These are phyloP conservation scores for Penicillium canariense DNA, from an alignment of 495 filamentous ascomycete genomes.

Conservation along the genomic window DNA sequence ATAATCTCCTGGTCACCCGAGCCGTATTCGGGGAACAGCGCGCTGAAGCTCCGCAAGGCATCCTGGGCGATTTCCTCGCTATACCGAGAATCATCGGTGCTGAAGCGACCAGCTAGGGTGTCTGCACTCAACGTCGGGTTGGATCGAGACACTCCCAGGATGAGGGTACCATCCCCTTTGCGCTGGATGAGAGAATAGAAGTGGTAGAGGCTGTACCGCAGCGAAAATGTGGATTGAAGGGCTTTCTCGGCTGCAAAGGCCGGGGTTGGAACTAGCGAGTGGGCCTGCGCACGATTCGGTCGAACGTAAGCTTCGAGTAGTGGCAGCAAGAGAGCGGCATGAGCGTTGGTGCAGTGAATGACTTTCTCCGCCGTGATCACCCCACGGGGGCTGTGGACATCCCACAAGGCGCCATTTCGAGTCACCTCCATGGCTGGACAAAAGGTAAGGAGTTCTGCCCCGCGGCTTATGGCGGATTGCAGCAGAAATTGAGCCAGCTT, in stretches of 20 bases:
- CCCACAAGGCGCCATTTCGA: constrained; percentile 15
- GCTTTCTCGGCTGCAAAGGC: constrained; percentile 15
- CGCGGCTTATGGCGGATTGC: constrained; percentile 18
- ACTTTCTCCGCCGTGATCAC: constrained; percentile 21
- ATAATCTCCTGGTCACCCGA: neutral
- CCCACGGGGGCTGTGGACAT: constrained; percentile 25
- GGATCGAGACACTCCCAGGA: constrained; percentile 30
- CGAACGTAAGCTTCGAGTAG: constrained; percentile 20
- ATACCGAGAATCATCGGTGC: constrained; percentile 25
- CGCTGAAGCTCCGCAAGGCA: constrained; percentile 20
- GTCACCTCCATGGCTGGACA: constrained; percentile 26
- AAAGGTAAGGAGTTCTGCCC: constrained; percentile 25
- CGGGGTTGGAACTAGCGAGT: constrained; percentile 25
- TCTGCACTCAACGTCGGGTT: constrained; percentile 26
- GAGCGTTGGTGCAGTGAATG: constrained; percentile 35
- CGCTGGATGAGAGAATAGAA: constrained; percentile 34
- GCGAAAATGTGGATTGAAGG: constrained; percentile 25
- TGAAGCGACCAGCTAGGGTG: constrained; percentile 21
- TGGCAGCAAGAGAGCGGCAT: constrained; percentile 29
- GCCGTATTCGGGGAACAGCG: constrained; percentile 20
- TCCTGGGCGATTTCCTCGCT: constrained; percentile 29
- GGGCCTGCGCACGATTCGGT: constrained; percentile 32
- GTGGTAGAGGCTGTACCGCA: constrained; percentile 31
- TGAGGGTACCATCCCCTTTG: constrained; percentile 25
- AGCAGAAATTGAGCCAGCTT: constrained; percentile 33